Percentiles rank a stretch among this genome's conserved stretches.
Conservation (phyloP, 805 yeast genomes). For the Ascoidea asiatica region DNA sequence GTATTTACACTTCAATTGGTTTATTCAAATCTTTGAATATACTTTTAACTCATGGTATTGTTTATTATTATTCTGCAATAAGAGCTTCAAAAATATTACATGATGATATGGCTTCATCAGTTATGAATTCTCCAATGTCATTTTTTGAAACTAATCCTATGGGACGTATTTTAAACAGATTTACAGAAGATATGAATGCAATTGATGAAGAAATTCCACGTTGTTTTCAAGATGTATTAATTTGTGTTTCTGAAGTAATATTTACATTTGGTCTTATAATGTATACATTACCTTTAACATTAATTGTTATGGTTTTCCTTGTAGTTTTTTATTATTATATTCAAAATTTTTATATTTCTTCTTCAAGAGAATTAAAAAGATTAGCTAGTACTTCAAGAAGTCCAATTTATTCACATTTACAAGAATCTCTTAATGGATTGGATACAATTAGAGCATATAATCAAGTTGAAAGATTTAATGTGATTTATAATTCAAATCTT, state of each 20-base stretch:
- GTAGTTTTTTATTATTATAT: conserved; percentile 50
- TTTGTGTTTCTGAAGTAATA: conserved; percentile 27
- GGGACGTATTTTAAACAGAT: conserved; percentile 74
- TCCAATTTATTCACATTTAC: conserved; percentile 73
- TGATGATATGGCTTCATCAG: conserved; percentile 37
- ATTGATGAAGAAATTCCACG: conserved; percentile 47
- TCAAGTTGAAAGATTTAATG: conserved; percentile 51
- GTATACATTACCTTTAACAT: conserved; percentile 38
- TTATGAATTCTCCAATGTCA: conserved; percentile 67
- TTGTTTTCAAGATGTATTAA: conserved; percentile 33
- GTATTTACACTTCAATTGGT: conserved; percentile 43
- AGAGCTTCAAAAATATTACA: conserved; percentile 44
- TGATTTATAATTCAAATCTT: conserved; percentile 36
- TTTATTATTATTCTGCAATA: conserved; percentile 41
- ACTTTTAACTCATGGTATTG: conserved; percentile 28
- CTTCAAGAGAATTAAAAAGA: conserved; percentile 71
- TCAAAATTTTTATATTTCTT: conserved; percentile 54
- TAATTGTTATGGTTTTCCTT: conserved; percentile 32
- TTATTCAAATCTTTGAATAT: conserved; percentile 34
- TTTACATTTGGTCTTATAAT: conserved; percentile 41
- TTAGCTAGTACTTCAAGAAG: conserved; percentile 53
- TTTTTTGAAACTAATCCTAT: conserved; percentile 78
- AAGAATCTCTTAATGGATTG: conserved; percentile 68
- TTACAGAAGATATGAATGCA: conserved; percentile 48
- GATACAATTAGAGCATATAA: conserved; percentile 67